phyloP scores from a whole-genome alignment of 1,284 basidiomycete species.

The Trametes versicolor region DNA sequence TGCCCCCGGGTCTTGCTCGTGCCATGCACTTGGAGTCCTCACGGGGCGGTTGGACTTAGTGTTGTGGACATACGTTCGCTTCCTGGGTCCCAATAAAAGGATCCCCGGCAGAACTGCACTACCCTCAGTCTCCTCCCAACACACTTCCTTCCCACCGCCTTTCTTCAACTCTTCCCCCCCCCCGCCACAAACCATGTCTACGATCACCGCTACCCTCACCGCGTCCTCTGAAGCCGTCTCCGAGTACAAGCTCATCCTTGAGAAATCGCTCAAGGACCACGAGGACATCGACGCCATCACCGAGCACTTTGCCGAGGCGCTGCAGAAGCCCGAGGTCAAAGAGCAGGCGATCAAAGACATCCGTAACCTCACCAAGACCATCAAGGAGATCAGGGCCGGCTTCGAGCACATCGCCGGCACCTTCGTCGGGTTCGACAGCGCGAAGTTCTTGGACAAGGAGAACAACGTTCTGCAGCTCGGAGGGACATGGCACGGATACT shows the following conservation, averaged over 20 bases:
- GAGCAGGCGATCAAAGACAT: conserved; percentile 9
- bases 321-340: not conserved
- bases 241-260: conserved; percentile 10
- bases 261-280: not conserved
- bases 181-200: not conserved
- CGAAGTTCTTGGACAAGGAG: conserved; percentile 3
- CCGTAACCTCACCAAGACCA: conserved; percentile 4
- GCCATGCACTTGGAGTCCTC: too few species aligned
- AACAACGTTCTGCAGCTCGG: conserved; percentile 1
- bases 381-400: conserved; percentile 3
- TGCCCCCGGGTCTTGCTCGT: too few species aligned
- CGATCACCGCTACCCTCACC: conserved; percentile 1
- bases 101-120: not conserved
- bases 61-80: not conserved
- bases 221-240: not conserved
- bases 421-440: conserved; percentile 9
- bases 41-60: not conserved
- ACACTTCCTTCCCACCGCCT: not conserved
- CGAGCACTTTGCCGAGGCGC: conserved; percentile 1
- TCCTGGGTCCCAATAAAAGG: not conserved
- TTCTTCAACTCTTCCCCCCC: not conserved
- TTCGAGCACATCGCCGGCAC: not conserved
- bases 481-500: not conserved
- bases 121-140: not conserved
- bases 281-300: conserved; percentile 3